These are phyloP conservation scores for Blastosporella zonata DNA, from an alignment of 1,284 basidiomycete genomes.

Conservation along the genomic window DNA sequence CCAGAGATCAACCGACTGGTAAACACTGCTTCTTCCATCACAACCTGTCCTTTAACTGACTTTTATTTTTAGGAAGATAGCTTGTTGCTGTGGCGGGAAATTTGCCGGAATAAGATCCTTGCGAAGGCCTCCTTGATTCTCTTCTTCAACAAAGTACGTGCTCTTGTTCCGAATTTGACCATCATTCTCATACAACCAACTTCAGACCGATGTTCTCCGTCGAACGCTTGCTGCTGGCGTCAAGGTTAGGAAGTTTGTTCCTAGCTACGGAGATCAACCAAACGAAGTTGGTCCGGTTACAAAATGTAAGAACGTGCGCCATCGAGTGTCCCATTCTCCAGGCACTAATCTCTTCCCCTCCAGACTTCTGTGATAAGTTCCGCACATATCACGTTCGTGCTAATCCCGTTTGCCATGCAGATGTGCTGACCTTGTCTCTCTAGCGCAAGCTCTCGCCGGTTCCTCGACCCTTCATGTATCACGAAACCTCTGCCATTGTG, in stretches of 20 bases:
- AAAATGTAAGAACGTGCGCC: slow-evolving; percentile 38
- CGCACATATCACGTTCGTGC: slow-evolving; percentile 34
- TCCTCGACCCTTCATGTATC: slow-evolving; percentile 45
- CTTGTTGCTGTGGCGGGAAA: slow-evolving; percentile 57
- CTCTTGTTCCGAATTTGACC: background rate
- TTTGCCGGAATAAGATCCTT: slow-evolving; percentile 57
- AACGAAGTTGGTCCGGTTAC: slow-evolving; percentile 54
- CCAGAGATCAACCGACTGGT: slow-evolving; percentile 41
- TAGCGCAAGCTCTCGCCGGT: slow-evolving; percentile 46
- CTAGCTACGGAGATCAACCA: slow-evolving; percentile 55
- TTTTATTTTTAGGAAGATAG: slow-evolving; percentile 52
- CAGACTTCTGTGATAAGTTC: slow-evolving; percentile 55
- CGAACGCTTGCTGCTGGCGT: slow-evolving; percentile 58
- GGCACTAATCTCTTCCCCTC: background rate
- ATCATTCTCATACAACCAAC: background rate
- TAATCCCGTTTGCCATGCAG: slow-evolving; percentile 3
- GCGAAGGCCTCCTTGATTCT: slow-evolving; percentile 56
- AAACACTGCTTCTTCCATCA: slow-evolving; percentile 5
- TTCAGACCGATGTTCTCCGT: slow-evolving; percentile 56
- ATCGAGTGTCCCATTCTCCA: background rate
- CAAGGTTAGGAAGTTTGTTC: slow-evolving; percentile 55
- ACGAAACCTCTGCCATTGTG: slow-evolving; percentile 50
- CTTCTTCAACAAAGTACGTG: slow-evolving; percentile 63
- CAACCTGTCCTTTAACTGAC: background rate
- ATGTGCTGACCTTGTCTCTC: background rate